Evolutionary conservation across 2,329 filamentous ascomycete genomes (phyloP), one percentile per base, ranked within the genome.

Genomic region (Calonectria hawksworthii): DNA sequence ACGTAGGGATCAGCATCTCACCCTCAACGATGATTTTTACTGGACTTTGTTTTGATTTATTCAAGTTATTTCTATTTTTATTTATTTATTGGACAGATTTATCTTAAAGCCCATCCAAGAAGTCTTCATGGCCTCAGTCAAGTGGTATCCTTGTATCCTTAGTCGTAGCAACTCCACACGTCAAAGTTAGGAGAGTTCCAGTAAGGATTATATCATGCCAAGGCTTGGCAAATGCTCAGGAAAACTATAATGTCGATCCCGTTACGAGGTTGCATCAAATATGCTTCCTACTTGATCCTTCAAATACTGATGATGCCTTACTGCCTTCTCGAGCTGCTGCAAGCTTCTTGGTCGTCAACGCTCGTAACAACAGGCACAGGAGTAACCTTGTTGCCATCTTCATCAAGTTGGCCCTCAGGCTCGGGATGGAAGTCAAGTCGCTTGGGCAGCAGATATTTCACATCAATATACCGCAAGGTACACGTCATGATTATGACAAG

Each of bases 401-500:
- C 56, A 30, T 63, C 56, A 16, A 63, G 56, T 21, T 63, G 56
- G 21, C 26, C 56, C 11, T 63, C 56, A 4, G 56, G 56, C 30
- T 63, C 34, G 14, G 56, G 56, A 4, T 7, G 26, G 28, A 74
- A 74, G 1, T 63, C 68, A 13, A 70, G 54, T 10, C 72, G 52
- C 41, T 70, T 67, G 8, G 72, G 68, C 18, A 70, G 28, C 5
- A 71, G 38, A 26, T 67, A 68, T 11, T 63, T 64, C 21, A 70
- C 38, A n/a, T 74, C 72, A 54, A 74, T 67, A 23, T 66, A 74
- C 16, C 72, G 72, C 34, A 74, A 23, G 11, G 32, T 71, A 21
- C 61, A 71, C 7, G 72, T 74, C 72, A 74, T 74, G 21, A 71
- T 71, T 8, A 67, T 70, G 13, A 74, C 32, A 11, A 74, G 61